These are phyloP conservation scores for Dictyostelium citrinum DNA, from an alignment of 78 protist species.

Conservation along the genomic window DNA sequence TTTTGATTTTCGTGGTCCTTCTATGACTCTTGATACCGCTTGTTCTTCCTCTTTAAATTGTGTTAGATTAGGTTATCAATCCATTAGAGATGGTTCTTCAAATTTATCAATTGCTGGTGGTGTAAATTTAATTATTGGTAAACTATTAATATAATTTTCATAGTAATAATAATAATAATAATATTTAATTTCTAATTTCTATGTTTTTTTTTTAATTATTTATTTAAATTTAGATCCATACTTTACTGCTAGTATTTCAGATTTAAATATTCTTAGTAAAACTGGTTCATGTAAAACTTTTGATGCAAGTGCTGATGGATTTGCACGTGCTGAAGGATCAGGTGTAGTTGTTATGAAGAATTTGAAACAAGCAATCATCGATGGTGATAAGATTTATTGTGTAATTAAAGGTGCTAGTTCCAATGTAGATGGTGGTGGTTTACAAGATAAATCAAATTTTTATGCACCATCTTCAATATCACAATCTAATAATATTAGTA, in stretches of 20 bases:
- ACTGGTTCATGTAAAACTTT: constrained; percentile 79
- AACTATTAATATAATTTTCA: background rate
- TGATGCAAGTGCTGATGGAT: constrained; percentile 89
- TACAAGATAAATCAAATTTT: background rate
- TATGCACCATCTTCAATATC: background rate
- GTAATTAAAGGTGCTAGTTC: constrained; percentile 30
- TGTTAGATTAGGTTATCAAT: background rate
- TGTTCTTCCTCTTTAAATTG: constrained; percentile 38
- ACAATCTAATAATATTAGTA: background rate
- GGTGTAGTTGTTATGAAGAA: constrained; percentile 26
- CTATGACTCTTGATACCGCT: constrained; percentile 48
- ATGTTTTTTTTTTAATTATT: too few species aligned
- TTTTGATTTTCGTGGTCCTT: constrained; percentile 56
- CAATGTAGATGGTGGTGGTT: constrained; percentile 79
- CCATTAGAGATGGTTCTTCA: constrained; percentile 2
- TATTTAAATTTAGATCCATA: background rate
- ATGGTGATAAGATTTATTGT: constrained; percentile 62
- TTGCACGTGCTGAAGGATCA: constrained; percentile 88
- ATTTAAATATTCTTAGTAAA: constrained; percentile 47
- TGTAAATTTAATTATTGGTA: background rate
- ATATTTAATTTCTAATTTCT: background rate
- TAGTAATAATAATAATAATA: too few species aligned
- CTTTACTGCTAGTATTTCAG: background rate
- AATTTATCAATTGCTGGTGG: constrained; percentile 44
- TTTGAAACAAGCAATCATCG: background rate